Evolutionary conservation across 169 alveolate species (phyloP).

Genomic region (Condylostoma magnum): DNA sequence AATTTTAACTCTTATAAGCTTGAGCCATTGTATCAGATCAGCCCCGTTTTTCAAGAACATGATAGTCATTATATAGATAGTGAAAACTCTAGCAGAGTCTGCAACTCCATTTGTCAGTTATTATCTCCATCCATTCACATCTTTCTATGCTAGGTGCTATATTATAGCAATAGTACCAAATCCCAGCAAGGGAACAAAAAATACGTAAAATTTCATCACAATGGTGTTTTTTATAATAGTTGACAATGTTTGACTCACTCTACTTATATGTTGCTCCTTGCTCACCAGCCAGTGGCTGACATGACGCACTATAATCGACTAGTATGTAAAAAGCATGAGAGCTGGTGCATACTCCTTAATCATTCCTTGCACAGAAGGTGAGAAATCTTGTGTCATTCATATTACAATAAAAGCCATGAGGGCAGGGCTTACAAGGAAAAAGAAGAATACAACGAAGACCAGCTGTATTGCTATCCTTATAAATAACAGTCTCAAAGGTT

Average conservation of each 20-base stretch:
- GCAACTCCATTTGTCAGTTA: constrained; percentile 16
- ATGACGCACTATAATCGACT: constrained; percentile 19
- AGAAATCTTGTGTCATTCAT: neutral
- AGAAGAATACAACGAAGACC: constrained; percentile 10
- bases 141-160: neutral
- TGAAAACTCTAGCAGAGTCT: constrained; percentile 15
- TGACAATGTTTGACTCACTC: constrained; percentile 10
- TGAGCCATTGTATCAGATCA: constrained; percentile 23
- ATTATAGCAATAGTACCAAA: neutral
- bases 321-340: constrained; percentile 14
- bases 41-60: constrained; percentile 25
- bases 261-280: constrained; percentile 10
- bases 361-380: neutral
- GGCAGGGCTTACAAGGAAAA: constrained; percentile 17
- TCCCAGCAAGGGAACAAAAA: constrained; percentile 17
- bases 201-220: constrained; percentile 14
- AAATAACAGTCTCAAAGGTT: neutral
- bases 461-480: neutral
- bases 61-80: constrained; percentile 18
- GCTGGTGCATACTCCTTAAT: constrained; percentile 5
- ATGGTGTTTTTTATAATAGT: neutral
- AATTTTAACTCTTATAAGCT: constrained; percentile 2
- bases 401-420: neutral
- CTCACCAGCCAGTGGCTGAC: neutral
- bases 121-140: neutral